A percentile compares a stretch with the other conserved stretches of the same genome.
Conservation (phyloP, 2,329 filamentous ascomycete genomes). For the Aspergillus chevalieri region DNA sequence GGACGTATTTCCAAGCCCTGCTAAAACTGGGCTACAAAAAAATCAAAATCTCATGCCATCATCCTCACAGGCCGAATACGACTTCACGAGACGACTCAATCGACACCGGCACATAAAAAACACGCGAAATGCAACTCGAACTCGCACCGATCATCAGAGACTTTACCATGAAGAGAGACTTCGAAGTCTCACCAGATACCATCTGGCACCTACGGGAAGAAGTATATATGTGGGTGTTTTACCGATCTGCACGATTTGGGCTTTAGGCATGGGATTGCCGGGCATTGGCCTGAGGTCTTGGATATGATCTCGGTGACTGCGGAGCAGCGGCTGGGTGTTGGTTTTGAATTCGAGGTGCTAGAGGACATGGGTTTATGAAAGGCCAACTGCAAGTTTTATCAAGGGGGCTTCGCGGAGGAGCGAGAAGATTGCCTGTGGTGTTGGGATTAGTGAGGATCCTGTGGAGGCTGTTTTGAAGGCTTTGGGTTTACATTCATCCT, state of each 20-base stretch:
- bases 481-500: no score
- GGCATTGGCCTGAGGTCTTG: no score
- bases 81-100: slow-evolving; percentile 84
- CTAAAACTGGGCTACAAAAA: slow-evolving; percentile 92
- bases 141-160: no score
- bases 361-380: slow-evolving; percentile 57
- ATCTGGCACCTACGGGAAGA: no score
- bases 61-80: slow-evolving; percentile 89
- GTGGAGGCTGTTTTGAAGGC: slow-evolving; percentile 72
- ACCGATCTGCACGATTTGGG: no score
- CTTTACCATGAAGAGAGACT: no score
- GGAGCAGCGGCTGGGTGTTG: no score
- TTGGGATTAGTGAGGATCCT: slow-evolving; percentile 75
- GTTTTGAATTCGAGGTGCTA: slow-evolving; percentile 42
- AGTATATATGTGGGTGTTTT: no score
- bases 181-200: no score
- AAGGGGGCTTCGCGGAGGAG: slow-evolving; percentile 68
- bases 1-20: slow-evolving; percentile 90
- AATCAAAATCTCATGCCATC: slow-evolving; percentile 93
- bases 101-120: slow-evolving; percentile 57
- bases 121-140: slow-evolving; percentile 70
- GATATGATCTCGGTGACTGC: no score
- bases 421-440: slow-evolving; percentile 46
- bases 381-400: slow-evolving; percentile 80
- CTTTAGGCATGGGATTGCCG: no score